Evolutionary conservation across 108 stramenopile genomes (phyloP), one percentile per base, ranked within the genome.

Genomic region (Nitzschia inconspicua): DNA sequence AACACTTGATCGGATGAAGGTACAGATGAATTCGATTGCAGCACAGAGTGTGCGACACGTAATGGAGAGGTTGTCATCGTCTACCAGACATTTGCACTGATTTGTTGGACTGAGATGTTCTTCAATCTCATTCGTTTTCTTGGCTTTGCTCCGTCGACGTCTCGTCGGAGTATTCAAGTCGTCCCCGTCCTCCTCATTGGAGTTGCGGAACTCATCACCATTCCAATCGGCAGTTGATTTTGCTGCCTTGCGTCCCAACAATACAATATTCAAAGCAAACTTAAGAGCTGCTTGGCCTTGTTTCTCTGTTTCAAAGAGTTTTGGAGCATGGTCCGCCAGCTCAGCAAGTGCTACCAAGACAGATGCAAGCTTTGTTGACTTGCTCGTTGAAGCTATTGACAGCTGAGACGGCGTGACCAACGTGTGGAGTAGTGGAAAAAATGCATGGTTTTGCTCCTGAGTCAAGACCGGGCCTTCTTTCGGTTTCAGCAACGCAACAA

Each of bases 1-100:
- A 27, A 75, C 41, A 2, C 70, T 72, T 0, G 85, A 83, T 55
- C 86, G 79, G 63, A 88, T 77, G 50, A 80, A 85, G 5, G 80
- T 48, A 1, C 67, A 60, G 43, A 94, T 64, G 27, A 94, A 80
- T 47, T 91, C 85, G 20, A 94, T 89, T 16, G 88, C 84, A 42
- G 72, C 83, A 39, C 80, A 82, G 7, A 79, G 55, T 52, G 76
- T 80, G 35, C 73, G 69, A 47, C 84, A 78, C 40, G 80, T 47
- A 42, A 79, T 44, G 31, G 83, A 84, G 10, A 86, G 53, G 20
- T 52, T 59, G 2, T 60, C 29, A 63, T 76, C 67, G 63, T 79
- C 78, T 41, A 76, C 35, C 42, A 69, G 41, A 47, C 34, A 30
- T 22, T 30, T 35, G 13, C 8, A 26, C 6, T 44, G 30, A 28